phyloP scores from a whole-genome alignment of 2,329 filamentous ascomycete genomes.

The Trichoderma asperellum region DNA sequence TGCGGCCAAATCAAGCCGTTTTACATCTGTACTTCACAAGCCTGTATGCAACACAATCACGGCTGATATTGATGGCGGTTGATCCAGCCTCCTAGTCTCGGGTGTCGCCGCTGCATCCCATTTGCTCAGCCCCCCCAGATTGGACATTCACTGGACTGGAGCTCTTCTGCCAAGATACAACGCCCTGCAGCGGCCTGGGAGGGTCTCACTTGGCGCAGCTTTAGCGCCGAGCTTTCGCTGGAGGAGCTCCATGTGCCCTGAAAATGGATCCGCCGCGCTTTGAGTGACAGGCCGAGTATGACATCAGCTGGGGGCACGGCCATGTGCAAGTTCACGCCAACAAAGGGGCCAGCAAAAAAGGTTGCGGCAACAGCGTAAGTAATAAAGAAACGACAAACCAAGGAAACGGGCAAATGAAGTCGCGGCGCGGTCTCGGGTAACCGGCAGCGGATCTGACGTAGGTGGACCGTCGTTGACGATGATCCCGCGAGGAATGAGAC shows the following conservation, averaged over 20 bases:
- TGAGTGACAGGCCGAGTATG: neutral
- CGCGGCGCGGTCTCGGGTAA: conserved; percentile 22
- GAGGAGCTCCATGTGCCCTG: neutral
- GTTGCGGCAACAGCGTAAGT: neutral
- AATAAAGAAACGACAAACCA: neutral
- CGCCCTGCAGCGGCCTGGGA: neutral
- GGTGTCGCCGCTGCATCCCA: conserved; percentile 6
- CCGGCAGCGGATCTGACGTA: conserved; percentile 26
- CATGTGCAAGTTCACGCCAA: neutral
- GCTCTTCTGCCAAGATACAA: neutral
- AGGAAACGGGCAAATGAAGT: neutral
- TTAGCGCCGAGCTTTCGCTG: neutral
- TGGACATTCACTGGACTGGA: neutral
- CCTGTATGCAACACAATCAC: neutral
- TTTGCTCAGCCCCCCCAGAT: neutral
- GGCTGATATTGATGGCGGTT: neutral
- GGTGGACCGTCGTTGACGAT: conserved; percentile 1
- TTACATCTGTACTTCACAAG: neutral
- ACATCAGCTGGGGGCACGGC: neutral
- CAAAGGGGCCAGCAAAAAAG: neutral
- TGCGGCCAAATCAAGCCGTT: neutral
- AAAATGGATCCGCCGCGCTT: neutral
- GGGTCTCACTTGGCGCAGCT: neutral
- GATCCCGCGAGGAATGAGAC: conserved; percentile 4
- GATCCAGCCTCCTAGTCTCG: neutral